These are phyloP conservation scores for Cruciata laevipes DNA, from an alignment of 257 asterid species.

Conservation along the genomic window DNA sequence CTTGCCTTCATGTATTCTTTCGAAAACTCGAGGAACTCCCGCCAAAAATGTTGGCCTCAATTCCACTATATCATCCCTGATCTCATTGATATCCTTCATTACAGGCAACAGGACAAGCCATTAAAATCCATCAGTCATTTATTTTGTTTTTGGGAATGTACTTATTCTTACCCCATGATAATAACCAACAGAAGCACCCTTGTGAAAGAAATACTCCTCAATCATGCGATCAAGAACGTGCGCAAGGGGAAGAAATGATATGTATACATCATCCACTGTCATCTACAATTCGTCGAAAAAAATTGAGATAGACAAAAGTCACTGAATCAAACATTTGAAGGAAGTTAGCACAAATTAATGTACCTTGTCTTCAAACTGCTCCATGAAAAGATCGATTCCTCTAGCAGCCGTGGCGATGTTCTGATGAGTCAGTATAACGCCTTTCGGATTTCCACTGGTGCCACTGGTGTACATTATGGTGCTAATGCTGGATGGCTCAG, in stretches of 20 bases:
- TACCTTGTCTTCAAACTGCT: conserved; percentile 88
- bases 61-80: conserved; percentile 69
- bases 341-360: not conserved
- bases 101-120: conserved; percentile 1
- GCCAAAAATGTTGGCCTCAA: conserved; percentile 92
- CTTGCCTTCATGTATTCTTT: conserved; percentile 81
- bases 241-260: conserved; percentile 95
- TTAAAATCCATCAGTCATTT: not conserved
- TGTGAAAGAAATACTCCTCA: conserved; percentile 91
- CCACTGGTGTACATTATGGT: conserved; percentile 99
- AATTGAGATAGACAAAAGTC: not conserved
- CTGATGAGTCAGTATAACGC: conserved; percentile 87
- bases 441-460: conserved; percentile 94
- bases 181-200: conserved; percentile 97
- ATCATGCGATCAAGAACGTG: conserved; percentile 98
- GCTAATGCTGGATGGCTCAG: conserved; percentile 48
- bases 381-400: conserved; percentile 86
- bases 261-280: conserved; percentile 88
- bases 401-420: conserved; percentile 48
- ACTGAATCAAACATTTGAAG: not conserved
- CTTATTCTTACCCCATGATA: conserved; percentile 61
- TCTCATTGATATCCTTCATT: conserved; percentile 70
- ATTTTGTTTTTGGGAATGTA: too few species aligned
- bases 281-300: conserved; percentile 32
- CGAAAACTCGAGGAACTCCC: conserved; percentile 88